Conservation (phyloP, 2,329 filamentous ascomycete genomes). For the Amylocarpus encephaloides region DNA sequence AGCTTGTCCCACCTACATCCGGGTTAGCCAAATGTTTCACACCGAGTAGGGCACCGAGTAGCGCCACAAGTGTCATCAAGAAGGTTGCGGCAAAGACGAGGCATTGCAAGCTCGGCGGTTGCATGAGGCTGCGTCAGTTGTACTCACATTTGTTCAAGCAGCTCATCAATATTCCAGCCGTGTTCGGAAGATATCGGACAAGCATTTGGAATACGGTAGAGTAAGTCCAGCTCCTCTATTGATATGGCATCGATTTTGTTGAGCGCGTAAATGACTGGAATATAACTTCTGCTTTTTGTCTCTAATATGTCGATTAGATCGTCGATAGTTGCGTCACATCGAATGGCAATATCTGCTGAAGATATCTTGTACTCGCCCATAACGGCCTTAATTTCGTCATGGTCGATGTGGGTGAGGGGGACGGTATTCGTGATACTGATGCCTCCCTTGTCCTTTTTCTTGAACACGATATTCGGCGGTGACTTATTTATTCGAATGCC, state of each 20-base stretch:
- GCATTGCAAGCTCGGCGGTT: neutral
- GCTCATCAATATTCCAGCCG: constrained; percentile 96
- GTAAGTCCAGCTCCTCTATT: constrained; percentile 91
- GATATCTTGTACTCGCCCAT: constrained; percentile 96
- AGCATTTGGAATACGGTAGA: constrained; percentile 95
- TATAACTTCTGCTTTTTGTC: constrained; percentile 90
- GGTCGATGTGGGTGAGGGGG: constrained; percentile 83
- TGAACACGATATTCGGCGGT: constrained; percentile 98
- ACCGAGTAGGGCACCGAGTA: constrained; percentile 3
- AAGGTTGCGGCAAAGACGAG: neutral
- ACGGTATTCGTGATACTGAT: constrained; percentile 94
- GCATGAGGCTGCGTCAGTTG: neutral
- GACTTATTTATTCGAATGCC: constrained; percentile 96
- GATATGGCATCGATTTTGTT: constrained; percentile 99
- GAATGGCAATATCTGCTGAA: constrained; percentile 94
- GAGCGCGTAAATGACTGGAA: constrained; percentile 96
- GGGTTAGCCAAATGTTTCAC: constrained; percentile 16
- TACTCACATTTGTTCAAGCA: constrained; percentile 82
- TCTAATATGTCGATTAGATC: constrained; percentile 95
- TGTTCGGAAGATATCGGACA: constrained; percentile 96
- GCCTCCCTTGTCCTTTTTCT: constrained; percentile 98
- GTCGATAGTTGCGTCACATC: constrained; percentile 95
- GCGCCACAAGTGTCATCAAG: neutral
- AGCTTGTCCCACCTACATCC: constrained; percentile 77
- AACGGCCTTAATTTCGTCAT: constrained; percentile 96